Base-by-base conservation (phyloP, 192 early-diverging fungal species). In the Entomortierella parvispora region DNA sequence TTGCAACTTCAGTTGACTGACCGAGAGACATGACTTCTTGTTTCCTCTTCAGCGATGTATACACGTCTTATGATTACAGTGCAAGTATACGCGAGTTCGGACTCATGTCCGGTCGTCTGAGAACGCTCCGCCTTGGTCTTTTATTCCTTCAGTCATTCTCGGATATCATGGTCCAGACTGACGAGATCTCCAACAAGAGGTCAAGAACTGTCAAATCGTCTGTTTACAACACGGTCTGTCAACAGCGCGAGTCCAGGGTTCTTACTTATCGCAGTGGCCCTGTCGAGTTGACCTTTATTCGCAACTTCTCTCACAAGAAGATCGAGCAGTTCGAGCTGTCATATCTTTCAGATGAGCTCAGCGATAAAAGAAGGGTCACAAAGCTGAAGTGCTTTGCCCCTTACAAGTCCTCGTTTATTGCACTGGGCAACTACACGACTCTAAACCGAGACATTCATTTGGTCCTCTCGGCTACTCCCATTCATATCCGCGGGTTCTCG, bases 41-140 rank as follows among this genome's bases (percentile, higher is more conserved):
- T 55, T 17, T 28, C 37, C 33, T 49, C 5, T 40, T 12, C 37
- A 40, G 88, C 15, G 90, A 93, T 80, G 92, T 91, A 0, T 93
- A 92, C 58, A 92, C 90, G 18, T 88, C 86, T 0, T 92, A 93
- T 68, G 92, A 93, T 71, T 93, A 93, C 63, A 88, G 87, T 2
- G 92, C 90, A 3, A 91, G 87, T 68, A 91, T 93, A 43, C 83
- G 92, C 44, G 92, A 93, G 63, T 88, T 80, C 67, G 88, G 89
- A 25, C 81, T 84, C 57, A 79, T 89, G 33, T 91, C 89, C n/a
- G 86, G 85, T 31, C 87, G 90, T 9, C 82, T 82, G 2, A 82
- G 89, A 11, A 82, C 84, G 58, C 71, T 92, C 1, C 86, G 89
- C 43, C 84, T 87, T 25, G 77, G 87, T 8, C 42, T 90, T 11